phyloP scores from a whole-genome alignment of 306 rosid species.

The Trichosanthes truncata region DNA sequence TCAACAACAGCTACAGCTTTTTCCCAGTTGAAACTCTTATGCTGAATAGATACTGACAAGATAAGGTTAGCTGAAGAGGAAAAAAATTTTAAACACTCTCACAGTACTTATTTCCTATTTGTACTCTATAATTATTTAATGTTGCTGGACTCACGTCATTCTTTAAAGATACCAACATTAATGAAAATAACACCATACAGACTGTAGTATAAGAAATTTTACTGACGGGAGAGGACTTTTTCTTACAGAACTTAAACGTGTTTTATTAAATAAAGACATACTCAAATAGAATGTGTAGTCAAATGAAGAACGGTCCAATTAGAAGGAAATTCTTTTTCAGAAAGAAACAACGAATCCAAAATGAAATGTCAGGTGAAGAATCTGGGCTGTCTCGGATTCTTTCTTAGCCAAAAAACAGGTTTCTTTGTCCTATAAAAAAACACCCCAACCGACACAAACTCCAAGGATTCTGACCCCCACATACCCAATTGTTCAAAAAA shows the following conservation, averaged over 20 bases:
- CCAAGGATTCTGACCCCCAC: background rate
- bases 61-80: background rate
- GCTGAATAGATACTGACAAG: background rate
- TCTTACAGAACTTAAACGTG: background rate
- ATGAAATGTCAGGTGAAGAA: background rate
- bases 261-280: background rate
- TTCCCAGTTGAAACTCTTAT: background rate
- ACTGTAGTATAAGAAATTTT: too few species aligned
- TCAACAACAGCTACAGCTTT: background rate
- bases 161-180: too few species aligned
- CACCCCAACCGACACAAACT: background rate
- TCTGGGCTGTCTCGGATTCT: background rate
- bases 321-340: background rate
- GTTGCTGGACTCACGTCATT: too few species aligned
- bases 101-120: too few species aligned
- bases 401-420: background rate
- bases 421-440: background rate
- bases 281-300: background rate
- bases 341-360: background rate
- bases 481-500: background rate
- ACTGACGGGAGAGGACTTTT: background rate
- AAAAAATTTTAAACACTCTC: background rate
- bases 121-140: too few species aligned
- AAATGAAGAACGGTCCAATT: background rate
- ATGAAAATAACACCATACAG: too few species aligned